Base-by-base conservation (phyloP, 2,329 filamentous ascomycete species). In the Trichoderma hamatum region DNA sequence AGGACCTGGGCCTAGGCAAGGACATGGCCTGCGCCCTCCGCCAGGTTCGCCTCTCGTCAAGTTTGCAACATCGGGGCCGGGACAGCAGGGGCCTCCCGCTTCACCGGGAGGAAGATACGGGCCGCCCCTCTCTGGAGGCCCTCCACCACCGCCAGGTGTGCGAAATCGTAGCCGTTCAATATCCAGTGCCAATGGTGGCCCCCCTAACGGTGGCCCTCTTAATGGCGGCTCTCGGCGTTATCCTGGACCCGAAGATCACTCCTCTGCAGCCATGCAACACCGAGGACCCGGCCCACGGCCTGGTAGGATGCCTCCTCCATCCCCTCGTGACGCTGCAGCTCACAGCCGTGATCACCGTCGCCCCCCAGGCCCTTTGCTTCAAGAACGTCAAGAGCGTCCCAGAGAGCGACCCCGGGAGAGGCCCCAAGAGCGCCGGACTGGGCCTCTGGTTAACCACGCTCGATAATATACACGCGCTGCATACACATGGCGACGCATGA, bases 31-130 rank as follows among this genome's bases (percentile, higher is more conserved):
- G n/a, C 80, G 78, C 14, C 78, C 79, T 4, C 78, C 80, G 0
- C 62, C 71, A 5, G 72, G 75, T 21, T 78, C 80, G 13, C 83
- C 82, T 11, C 78, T 86, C 0, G 82, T 86, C 58, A 83, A 84
- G 63, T 80, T 82, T 62, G 84, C 83, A 13, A 81, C 75, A 26
- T 56, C 54, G n/a, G 54, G 64, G 14, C 39, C 54, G n/a, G 54
- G 64, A 21, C 64, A 36, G 6, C 28, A 32, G 34, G 64, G 39
- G 21, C 54, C 39, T 64, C 73, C 79, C 10, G 75, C 73, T 32
- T 70, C 73, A 10, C 58, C 69, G 14, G 59, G 54, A 51, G 55
- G 49, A 34, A 59, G 69, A 46, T 52, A 32, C 9, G 63, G 68
- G 3, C 65, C 66, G 2, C 65, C 65, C 36, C 59, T 55, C 30